Evolutionary conservation across 208 protist species (phyloP).

Genomic region (Trypanosoma lewisi): DNA sequence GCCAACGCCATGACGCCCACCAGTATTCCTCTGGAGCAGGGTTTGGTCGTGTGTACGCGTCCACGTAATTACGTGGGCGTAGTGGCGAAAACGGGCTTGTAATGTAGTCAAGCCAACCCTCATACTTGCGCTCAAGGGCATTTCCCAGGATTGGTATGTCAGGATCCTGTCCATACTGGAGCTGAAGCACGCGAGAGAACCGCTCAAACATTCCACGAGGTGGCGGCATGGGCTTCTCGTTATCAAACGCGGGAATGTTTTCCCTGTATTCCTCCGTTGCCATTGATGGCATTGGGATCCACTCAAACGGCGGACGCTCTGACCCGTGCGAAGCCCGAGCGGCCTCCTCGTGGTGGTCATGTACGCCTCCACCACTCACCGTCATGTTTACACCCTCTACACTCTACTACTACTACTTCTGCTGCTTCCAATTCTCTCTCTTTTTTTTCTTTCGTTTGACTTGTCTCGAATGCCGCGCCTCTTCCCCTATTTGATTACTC

Average conservation of each 20-base stretch:
- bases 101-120: slow-evolving; percentile 58
- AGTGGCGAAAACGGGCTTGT: slow-evolving; percentile 50
- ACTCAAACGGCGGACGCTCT: slow-evolving; percentile 29
- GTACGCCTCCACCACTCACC: slow-evolving; percentile 1
- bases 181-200: slow-evolving; percentile 53
- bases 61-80: slow-evolving; percentile 65
- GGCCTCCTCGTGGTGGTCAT: slow-evolving; percentile 17
- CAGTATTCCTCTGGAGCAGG: slow-evolving; percentile 85
- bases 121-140: slow-evolving; percentile 50
- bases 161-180: slow-evolving; percentile 63
- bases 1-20: slow-evolving; percentile 80
- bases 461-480: too few species aligned
- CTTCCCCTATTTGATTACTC: too few species aligned
- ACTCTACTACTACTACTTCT: slow-evolving; percentile 99
- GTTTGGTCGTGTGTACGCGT: slow-evolving; percentile 72
- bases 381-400: slow-evolving; percentile 46
- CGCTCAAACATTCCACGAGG: slow-evolving; percentile 46
- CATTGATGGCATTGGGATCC: slow-evolving; percentile 56
- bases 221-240: slow-evolving; percentile 32
- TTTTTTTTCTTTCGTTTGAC: too few species aligned
- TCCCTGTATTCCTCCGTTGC: slow-evolving; percentile 61
- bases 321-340: slow-evolving; percentile 17
- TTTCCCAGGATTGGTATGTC: slow-evolving; percentile 59
- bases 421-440: slow-evolving; percentile 93
- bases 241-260: slow-evolving; percentile 62